Evolutionary conservation across 2,329 filamentous ascomycete species (phyloP).

Genomic region (Aspergillus flavus): DNA sequence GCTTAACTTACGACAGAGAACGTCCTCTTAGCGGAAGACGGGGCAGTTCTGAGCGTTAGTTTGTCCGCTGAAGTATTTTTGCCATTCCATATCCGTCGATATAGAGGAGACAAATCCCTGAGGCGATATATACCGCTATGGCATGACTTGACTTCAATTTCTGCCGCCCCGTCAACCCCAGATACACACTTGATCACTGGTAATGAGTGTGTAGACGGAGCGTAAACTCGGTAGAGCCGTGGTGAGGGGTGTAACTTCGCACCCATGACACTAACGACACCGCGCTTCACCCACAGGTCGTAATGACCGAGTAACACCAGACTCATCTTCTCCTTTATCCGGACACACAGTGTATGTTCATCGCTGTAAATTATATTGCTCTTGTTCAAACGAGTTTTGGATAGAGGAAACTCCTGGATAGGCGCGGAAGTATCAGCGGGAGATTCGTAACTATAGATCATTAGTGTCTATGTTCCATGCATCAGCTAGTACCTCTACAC

Average conservation of each 20-base stretch:
- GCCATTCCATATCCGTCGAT: slow-evolving; percentile 56
- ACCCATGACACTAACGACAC: slow-evolving; percentile 60
- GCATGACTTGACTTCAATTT: slow-evolving; percentile 53
- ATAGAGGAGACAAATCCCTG: slow-evolving; percentile 53
- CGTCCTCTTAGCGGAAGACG: slow-evolving; percentile 34
- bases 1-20: slow-evolving; percentile 43
- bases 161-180: slow-evolving; percentile 45
- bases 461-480: slow-evolving; percentile 17
- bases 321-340: slow-evolving; percentile 44
- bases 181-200: slow-evolving; percentile 53
- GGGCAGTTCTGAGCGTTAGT: slow-evolving; percentile 28
- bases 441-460: slow-evolving; percentile 32
- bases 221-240: slow-evolving; percentile 52
- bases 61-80: slow-evolving; percentile 36
- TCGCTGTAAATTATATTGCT: slow-evolving; percentile 42
- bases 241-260: slow-evolving; percentile 56
- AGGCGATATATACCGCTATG: slow-evolving; percentile 48
- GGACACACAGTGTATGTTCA: slow-evolving; percentile 40
- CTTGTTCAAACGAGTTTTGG: slow-evolving; percentile 40
- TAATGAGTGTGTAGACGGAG: slow-evolving; percentile 60
- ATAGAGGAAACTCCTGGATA: slow-evolving; percentile 43
- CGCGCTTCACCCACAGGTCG: slow-evolving; percentile 59
- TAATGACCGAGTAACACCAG: slow-evolving; percentile 56
- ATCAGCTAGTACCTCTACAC: background rate
- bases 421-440: slow-evolving; percentile 32